Base-by-base conservation (phyloP, 768 basidiomycete species). In the Lanmaoa rubissima region DNA sequence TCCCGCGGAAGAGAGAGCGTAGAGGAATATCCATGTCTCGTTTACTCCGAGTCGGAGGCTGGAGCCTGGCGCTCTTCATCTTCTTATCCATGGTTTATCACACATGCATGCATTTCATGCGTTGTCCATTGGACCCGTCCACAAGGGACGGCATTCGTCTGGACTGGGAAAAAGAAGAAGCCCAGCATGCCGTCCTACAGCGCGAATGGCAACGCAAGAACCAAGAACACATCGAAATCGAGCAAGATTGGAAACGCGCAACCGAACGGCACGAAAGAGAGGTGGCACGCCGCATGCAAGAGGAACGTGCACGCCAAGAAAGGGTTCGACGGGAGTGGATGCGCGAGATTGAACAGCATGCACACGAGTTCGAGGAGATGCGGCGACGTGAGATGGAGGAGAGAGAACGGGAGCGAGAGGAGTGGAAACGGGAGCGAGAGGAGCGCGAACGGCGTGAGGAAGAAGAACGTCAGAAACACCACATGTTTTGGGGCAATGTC, bases 401-500 rank as follows among this genome's bases (percentile, higher is more conserved):
- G 6, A 2, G 51, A 39, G 46, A 54, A 24, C 17, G 5, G 0
- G 55, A 65, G 8, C 53, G 55, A 11, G 42, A 48, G 40, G 47
- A 5, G 11, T 63, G 68, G 68, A 11, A 11, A 10, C 40, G n/a
- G 4, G 65, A 68, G 17, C n/a, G 57, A 0, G 54, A 64, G 32
- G 66, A 63, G 41, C 56, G 61, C 2, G 58, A 52, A 6, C 43
- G 24, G 32, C 59, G 41, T 17, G 64, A 69, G 36, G 67, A 65
- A 41, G 59, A 68, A 14, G 69, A 69, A 19, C 66, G 70, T 1
- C 59, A 62, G 19, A 64, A 35, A 8, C 61, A 61, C 12, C 48
- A 60, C 16, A 65, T 74, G 53, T 65, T 35, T 36, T 70, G 65
- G 68, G 63, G 41, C 3, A 10, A 38, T 6, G 47, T 71, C 2